Conservation (phyloP, 208 protist species). For the Phytomonas sp. region DNA sequence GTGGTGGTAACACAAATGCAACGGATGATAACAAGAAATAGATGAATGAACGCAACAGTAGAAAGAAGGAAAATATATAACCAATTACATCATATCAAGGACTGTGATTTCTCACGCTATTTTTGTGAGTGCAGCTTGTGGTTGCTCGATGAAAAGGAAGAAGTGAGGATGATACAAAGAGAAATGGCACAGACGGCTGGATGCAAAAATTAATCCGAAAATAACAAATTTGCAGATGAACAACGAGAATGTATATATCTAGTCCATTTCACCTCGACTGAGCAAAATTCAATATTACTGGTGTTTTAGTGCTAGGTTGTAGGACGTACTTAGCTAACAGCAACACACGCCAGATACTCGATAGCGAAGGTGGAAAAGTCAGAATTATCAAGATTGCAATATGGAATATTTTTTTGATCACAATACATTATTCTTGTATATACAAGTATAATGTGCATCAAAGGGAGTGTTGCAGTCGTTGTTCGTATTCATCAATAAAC, state of each 20-base stretch:
- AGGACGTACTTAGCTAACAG: neutral
- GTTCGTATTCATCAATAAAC: constrained; percentile 51
- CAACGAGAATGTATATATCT: neutral
- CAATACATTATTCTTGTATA: neutral
- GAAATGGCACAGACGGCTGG: neutral
- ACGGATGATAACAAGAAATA: neutral
- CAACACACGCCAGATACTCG: neutral
- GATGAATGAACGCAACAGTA: neutral
- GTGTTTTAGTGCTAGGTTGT: neutral
- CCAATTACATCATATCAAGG: neutral
- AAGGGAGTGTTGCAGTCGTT: constrained; percentile 8
- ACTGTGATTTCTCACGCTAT: neutral
- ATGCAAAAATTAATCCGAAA: neutral
- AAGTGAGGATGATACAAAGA: neutral
- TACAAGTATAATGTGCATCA: neutral
- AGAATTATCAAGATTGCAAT: neutral
- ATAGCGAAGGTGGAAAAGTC: neutral
- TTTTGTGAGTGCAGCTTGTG: neutral
- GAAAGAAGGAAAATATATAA: neutral
- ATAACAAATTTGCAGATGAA: neutral
- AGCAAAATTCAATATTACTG: neutral
- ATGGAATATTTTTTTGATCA: neutral
- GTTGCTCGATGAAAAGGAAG: neutral
- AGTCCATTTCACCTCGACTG: neutral
- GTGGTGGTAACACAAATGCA: neutral